phyloP scores from a whole-genome alignment of 306 rosid genomes.

The Acacia acuminata region DNA sequence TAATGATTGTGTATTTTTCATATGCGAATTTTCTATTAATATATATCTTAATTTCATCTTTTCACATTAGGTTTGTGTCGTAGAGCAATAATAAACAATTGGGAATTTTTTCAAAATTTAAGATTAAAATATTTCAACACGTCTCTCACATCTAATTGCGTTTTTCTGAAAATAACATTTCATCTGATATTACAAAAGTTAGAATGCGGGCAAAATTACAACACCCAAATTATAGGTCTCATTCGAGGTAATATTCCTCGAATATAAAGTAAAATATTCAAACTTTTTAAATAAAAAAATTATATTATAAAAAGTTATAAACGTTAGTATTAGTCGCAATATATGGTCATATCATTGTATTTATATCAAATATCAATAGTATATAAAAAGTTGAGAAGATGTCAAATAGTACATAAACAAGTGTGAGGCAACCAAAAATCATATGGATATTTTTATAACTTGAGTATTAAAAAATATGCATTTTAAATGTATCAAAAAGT shows the following conservation, averaged over 20 bases:
- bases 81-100: neutral
- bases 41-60: neutral
- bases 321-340: neutral
- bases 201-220: neutral
- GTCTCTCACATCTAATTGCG: neutral
- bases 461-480: no score
- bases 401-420: no score
- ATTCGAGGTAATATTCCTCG: neutral
- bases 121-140: neutral
- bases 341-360: no score
- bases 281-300: neutral
- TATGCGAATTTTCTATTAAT: neutral
- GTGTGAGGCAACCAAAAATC: no score
- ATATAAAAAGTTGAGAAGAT: no score
- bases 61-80: neutral
- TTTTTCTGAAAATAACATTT: neutral
- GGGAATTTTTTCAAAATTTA: neutral
- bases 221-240: neutral
- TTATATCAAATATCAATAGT: no score
- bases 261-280: neutral
- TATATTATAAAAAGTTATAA: neutral
- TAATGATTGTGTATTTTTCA: neutral
- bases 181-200: neutral
- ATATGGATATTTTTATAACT: no score
- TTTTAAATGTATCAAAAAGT: no score